phyloP scores from a whole-genome alignment of 345 rosid species.

The Camelina hispida region DNA sequence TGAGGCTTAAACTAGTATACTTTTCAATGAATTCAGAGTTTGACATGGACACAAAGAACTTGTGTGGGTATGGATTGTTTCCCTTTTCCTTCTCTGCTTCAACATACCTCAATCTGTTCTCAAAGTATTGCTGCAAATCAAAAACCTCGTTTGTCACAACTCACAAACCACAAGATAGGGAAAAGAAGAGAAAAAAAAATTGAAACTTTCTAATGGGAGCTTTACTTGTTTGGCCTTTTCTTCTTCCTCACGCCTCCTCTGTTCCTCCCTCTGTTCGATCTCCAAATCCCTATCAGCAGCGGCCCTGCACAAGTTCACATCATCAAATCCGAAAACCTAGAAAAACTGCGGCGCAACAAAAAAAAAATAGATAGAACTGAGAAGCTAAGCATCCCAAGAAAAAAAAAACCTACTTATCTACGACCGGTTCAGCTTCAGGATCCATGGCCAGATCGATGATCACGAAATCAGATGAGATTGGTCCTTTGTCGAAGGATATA shows the following conservation, averaged over 20 bases:
- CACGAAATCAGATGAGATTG: not conserved
- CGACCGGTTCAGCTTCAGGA: not conserved
- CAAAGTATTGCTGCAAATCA: constrained; percentile 70
- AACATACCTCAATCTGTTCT: constrained; percentile 69
- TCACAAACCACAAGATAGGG: too few species aligned
- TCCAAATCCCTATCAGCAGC: too few species aligned
- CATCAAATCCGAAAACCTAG: too few species aligned
- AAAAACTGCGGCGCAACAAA: too few species aligned
- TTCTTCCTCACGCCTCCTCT: too few species aligned
- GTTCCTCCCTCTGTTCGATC: too few species aligned
- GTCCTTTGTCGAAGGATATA: not conserved
- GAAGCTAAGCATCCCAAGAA: too few species aligned
- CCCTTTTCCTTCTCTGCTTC: constrained; percentile 62
- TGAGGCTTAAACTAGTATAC: constrained; percentile 58
- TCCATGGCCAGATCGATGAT: not conserved
- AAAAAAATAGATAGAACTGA: too few species aligned
- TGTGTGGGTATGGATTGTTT: constrained; percentile 77
- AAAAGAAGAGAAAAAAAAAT: not conserved
- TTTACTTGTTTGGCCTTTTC: too few species aligned
- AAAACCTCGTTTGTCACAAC: not conserved
- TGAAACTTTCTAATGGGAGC: too few species aligned
- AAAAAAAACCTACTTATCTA: too few species aligned
- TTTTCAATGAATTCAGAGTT: constrained; percentile 56
- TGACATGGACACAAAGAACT: constrained; percentile 57
- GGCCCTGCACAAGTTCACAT: too few species aligned